Percentiles rank a stretch among this genome's conserved stretches.
Conservation (phyloP, 73 alveolate species). For the Uronychia setigera region DNA sequence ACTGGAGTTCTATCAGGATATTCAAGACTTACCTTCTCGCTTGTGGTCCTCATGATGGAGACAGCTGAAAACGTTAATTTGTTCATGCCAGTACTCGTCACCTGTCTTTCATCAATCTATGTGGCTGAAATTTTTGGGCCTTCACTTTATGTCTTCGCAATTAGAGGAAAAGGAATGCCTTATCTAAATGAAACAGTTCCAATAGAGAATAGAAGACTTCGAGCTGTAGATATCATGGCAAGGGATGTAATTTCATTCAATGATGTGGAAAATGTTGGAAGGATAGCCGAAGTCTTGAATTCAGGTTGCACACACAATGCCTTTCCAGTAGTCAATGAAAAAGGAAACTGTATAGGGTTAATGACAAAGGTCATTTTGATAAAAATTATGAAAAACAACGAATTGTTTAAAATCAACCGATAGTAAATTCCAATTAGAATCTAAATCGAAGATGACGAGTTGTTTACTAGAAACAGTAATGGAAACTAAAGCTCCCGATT, state of each 20-base stretch:
- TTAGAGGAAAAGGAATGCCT: conserved; percentile 41
- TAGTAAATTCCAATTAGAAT: not conserved
- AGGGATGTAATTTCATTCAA: conserved; percentile 5
- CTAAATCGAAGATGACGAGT: not conserved
- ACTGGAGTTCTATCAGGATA: conserved; percentile 68
- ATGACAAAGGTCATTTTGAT: conserved; percentile 24
- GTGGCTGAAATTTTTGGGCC: conserved; percentile 64
- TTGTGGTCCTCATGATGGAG: conserved; percentile 77
- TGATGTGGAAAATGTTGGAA: conserved; percentile 8
- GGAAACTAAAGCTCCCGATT: not conserved
- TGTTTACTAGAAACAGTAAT: not conserved
- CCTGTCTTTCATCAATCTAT: conserved; percentile 52
- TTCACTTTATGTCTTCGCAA: conserved; percentile 43
- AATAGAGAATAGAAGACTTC: not conserved
- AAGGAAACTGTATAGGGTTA: conserved; percentile 30
- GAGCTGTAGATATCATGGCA: conserved; percentile 44
- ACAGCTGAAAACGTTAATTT: conserved; percentile 69
- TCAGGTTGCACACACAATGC: conserved; percentile 18
- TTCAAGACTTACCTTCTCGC: conserved; percentile 72
- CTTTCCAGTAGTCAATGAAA: conserved; percentile 30
- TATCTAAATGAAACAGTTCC: conserved; percentile 43
- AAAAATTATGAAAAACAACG: conserved; percentile 6
- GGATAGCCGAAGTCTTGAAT: conserved; percentile 5
- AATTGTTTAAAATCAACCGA: not conserved
- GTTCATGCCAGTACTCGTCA: conserved; percentile 65